These are phyloP conservation scores for Ramaria sp. DNA, from an alignment of 768 basidiomycete species.

Conservation along the genomic window DNA sequence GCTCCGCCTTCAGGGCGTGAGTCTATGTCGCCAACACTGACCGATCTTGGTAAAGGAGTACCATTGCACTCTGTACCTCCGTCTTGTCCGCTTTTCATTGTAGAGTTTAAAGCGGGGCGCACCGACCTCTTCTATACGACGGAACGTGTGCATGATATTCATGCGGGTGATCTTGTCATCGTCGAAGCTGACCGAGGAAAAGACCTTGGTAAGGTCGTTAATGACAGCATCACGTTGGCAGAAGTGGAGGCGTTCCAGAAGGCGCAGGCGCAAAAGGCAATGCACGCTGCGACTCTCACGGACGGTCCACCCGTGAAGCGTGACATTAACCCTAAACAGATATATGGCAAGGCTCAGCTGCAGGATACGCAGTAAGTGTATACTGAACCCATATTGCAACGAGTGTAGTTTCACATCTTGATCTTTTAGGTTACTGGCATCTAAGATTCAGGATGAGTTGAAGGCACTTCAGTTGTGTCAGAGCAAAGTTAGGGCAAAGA, in stretches of 20 bases:
- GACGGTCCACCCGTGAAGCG: conserved; percentile 47
- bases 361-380: conserved; percentile 70
- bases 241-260: conserved; percentile 90
- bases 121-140: conserved; percentile 91
- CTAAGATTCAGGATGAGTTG: conserved; percentile 83
- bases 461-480: conserved; percentile 89
- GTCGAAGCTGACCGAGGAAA: conserved; percentile 95
- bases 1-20: conserved; percentile 4
- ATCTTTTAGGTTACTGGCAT: conserved; percentile 47
- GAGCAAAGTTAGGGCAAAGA: conserved; percentile 86
- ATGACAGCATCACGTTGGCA: conserved; percentile 79
- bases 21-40: conserved; percentile 17
- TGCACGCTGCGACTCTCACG: conserved; percentile 20
- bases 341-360: conserved; percentile 76
- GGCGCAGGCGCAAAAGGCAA: conserved; percentile 52
- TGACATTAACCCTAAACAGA: conserved; percentile 95
- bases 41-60: conserved; percentile 78
- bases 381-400: conserved; percentile 1
- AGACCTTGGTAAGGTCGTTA: conserved; percentile 86
- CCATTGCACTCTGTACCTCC: conserved; percentile 75
- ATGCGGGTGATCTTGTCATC: conserved; percentile 85
- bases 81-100: conserved; percentile 86
- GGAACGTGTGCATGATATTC: conserved; percentile 52
- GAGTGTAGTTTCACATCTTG: conserved; percentile 9
- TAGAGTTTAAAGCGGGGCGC: conserved; percentile 95